These are phyloP conservation scores for Vinca major DNA, from an alignment of 305 asterid species.

Conservation along the genomic window DNA sequence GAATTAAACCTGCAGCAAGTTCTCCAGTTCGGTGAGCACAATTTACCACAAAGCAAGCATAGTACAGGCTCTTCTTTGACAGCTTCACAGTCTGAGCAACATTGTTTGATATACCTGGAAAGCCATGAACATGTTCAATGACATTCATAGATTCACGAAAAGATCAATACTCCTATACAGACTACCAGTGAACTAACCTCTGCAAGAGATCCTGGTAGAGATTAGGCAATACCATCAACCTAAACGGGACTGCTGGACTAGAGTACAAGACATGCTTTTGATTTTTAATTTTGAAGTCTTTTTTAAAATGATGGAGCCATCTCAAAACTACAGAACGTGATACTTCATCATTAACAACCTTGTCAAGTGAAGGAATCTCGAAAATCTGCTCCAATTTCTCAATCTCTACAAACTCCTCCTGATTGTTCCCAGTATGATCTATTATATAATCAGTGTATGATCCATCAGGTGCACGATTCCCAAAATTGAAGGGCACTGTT, in stretches of 20 bases:
- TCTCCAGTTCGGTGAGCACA: constrained; percentile 87
- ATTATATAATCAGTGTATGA: constrained; percentile 28
- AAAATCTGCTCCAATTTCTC: constrained; percentile 65
- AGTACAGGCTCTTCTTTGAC: constrained; percentile 73
- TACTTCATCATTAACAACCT: constrained; percentile 41
- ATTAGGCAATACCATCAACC: constrained; percentile 68
- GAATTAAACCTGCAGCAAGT: constrained; percentile 74
- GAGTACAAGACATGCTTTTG: constrained; percentile 37
- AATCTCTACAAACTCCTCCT: constrained; percentile 54
- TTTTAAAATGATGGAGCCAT: constrained; percentile 57
- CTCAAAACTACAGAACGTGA: constrained; percentile 40
- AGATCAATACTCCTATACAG: background rate
- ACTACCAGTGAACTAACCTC: constrained; percentile 42
- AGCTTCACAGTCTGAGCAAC: constrained; percentile 67
- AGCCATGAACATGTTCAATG: constrained; percentile 13
- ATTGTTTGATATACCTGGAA: constrained; percentile 66
- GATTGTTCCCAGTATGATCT: constrained; percentile 21
- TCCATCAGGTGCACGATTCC: constrained; percentile 33
- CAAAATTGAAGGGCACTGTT: constrained; percentile 49
- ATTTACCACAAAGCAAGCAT: constrained; percentile 85
- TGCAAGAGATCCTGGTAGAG: constrained; percentile 86
- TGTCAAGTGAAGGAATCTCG: constrained; percentile 56
- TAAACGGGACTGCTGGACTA: constrained; percentile 75
- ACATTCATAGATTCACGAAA: constrained; percentile 8
- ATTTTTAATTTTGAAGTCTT: constrained; percentile 35